Evolutionary conservation across 345 rosid species (phyloP).

Genomic region (Citrus glauca): DNA sequence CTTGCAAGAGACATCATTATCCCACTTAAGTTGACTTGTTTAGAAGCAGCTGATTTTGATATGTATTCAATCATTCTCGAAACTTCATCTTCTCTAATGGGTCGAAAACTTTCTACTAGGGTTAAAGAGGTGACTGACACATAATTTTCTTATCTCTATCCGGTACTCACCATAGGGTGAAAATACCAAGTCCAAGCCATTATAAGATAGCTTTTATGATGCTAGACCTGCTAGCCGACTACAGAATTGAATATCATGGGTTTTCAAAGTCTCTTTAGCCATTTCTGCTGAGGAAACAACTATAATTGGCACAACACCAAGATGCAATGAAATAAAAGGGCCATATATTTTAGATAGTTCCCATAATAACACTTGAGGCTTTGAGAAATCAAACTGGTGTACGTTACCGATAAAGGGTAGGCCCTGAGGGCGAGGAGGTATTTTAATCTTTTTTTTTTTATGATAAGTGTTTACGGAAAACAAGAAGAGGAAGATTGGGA

Average conservation of each 20-base stretch:
- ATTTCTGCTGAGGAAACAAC: conserved; percentile 28
- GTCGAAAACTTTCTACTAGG: conserved; percentile 2
- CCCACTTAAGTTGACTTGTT: conserved; percentile 9
- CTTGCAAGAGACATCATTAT: conserved; percentile 8
- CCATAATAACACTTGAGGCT: conserved; percentile 25
- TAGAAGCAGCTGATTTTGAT: neutral
- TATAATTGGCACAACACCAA: neutral
- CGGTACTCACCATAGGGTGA: conserved; percentile 20
- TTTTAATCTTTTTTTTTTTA: neutral
- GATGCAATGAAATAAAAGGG: too few species aligned
- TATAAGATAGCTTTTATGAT: neutral
- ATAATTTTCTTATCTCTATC: conserved; percentile 25
- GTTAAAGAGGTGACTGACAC: conserved; percentile 22
- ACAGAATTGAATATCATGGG: conserved; percentile 24
- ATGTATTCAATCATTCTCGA: conserved; percentile 17
- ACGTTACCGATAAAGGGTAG: conserved; percentile 51
- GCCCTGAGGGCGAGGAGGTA: conserved; percentile 44
- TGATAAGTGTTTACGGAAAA: neutral
- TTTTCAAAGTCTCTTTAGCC: conserved; percentile 21
- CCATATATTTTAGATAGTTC: conserved; percentile 31
- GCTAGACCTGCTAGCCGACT: neutral
- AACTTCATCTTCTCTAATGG: conserved; percentile 24
- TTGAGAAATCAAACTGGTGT: conserved; percentile 27
- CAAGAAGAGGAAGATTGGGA: conserved; percentile 8
- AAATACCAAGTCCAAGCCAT: conserved; percentile 18